Percentiles rank a stretch among this genome's conserved stretches.
These are phyloP conservation scores for Alternaria arbusti DNA, from an alignment of 2,329 filamentous ascomycete genomes.

Conservation along the genomic window DNA sequence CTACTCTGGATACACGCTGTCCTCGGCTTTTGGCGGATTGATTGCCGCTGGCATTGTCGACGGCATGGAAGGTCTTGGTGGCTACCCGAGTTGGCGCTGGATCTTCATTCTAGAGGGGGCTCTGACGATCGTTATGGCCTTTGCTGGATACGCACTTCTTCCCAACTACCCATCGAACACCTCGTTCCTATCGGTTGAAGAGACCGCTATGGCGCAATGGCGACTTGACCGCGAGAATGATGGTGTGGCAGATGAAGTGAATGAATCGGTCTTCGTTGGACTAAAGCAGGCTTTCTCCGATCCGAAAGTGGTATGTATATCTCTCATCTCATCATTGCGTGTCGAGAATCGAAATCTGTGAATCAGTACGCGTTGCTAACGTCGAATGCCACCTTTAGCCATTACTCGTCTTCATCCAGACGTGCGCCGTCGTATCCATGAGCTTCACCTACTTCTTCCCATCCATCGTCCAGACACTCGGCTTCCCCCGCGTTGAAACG, in stretches of 20 bases:
- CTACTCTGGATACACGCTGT: slow-evolving; percentile 62
- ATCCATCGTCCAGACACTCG: slow-evolving; percentile 65
- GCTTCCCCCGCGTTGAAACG: slow-evolving; percentile 60
- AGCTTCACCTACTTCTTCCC: slow-evolving; percentile 70
- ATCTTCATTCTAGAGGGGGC: slow-evolving; percentile 33
- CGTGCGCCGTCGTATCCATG: slow-evolving; percentile 53
- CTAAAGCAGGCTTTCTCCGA: slow-evolving; percentile 58
- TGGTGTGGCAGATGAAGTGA: slow-evolving; percentile 22
- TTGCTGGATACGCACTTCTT: slow-evolving; percentile 53
- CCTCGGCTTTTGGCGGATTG: slow-evolving; percentile 60
- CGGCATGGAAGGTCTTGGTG: slow-evolving; percentile 40
- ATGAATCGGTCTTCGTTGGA: slow-evolving; percentile 40
- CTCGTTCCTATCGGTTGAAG: slow-evolving; percentile 48
- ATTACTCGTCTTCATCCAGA: slow-evolving; percentile 57
- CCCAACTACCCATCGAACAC: slow-evolving; percentile 59
- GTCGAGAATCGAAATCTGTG: background rate
- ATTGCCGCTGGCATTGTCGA: slow-evolving; percentile 58
- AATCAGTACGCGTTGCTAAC: background rate
- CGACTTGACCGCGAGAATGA: slow-evolving; percentile 28
- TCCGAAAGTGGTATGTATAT: slow-evolving; percentile 49
- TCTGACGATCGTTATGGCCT: slow-evolving; percentile 21
- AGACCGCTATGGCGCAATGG: slow-evolving; percentile 27
- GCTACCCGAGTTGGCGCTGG: slow-evolving; percentile 32
- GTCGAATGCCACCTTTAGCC: background rate
- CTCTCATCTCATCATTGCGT: background rate